Base-by-base conservation (phyloP, 1,284 basidiomycete species). In the Sanghuangporus sanghuang region DNA sequence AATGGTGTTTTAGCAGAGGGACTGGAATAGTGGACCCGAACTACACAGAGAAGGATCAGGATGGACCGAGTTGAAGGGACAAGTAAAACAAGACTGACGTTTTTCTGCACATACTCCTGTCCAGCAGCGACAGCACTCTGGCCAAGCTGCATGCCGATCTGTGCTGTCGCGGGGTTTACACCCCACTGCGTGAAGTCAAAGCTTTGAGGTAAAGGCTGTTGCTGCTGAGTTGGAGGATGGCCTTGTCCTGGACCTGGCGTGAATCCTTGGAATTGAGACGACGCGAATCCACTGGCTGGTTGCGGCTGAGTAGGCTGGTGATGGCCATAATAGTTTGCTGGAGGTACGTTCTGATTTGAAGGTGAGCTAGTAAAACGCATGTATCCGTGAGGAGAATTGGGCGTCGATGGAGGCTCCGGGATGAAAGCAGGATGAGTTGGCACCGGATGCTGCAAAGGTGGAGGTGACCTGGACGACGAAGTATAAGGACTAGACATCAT, bases 141-240 rank as follows among this genome's bases (percentile, higher is more conserved):
- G 5, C 96, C 95, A 53, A 99, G 87, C 75, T 98, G 96, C 82
- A 99, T 92, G 38, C 96, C 95, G 76, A 99, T 91, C 75, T 97
- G 93, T 0, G 96, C 92, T 2, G 97, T 98, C 3, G 94, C 88
- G 73, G 95, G 93, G 74, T 98, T 92, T 76, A 98, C 84, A 0
- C 89, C 88, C 90, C 90, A 93, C 18, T 87, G 86, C 1, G 80
- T 81, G 68, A 88, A 89, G 70, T 89, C 83, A 3, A 62, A 68
- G 44, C 64, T 65, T 53, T 63, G 67, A 56, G 40, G 66, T 21
- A 62, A 56, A 48, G 54, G 64, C 64, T 66, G 70, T 18, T 63
- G 65, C 14, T 53, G 60, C 21, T 54, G 68, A 32, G 65, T 48
- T 35, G 39, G 27, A 59, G 57, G 32, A 32, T 42, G 56, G 1